These are phyloP conservation scores for Cucurbita moschata DNA, from an alignment of 306 rosid genomes.

Conservation along the genomic window DNA sequence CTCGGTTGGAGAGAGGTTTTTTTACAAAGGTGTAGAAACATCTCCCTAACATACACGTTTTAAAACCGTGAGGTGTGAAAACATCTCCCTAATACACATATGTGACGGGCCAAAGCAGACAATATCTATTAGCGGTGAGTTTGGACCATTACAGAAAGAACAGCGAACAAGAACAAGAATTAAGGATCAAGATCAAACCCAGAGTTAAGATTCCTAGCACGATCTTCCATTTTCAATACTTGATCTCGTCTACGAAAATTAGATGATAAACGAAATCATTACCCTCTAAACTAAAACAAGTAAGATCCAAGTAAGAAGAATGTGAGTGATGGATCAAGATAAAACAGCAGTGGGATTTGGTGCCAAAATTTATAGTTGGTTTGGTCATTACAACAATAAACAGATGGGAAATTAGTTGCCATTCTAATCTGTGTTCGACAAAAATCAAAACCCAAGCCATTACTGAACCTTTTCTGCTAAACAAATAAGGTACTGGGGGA, in stretches of 20 bases:
- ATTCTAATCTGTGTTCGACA: neutral
- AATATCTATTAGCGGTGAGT: too few species aligned
- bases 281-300: neutral
- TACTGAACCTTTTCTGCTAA: neutral
- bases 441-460: neutral
- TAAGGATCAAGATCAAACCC: too few species aligned
- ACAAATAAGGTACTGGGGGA: neutral
- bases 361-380: slow-evolving; percentile 2
- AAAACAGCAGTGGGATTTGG: neutral
- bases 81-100: too few species aligned
- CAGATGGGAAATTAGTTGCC: neutral
- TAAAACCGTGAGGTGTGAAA: too few species aligned
- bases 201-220: neutral
- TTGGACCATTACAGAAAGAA: too few species aligned
- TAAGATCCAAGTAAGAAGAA: neutral
- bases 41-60: too few species aligned
- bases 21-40: too few species aligned
- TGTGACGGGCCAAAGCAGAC: too few species aligned
- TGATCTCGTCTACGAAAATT: neutral
- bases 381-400: neutral
- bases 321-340: neutral
- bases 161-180: too few species aligned
- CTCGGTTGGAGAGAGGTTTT: too few species aligned
- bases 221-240: neutral
- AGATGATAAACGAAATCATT: neutral